Base-by-base conservation (phyloP, 2,329 filamentous ascomycete species). In the Stagonosporopsis rhizophila region DNA sequence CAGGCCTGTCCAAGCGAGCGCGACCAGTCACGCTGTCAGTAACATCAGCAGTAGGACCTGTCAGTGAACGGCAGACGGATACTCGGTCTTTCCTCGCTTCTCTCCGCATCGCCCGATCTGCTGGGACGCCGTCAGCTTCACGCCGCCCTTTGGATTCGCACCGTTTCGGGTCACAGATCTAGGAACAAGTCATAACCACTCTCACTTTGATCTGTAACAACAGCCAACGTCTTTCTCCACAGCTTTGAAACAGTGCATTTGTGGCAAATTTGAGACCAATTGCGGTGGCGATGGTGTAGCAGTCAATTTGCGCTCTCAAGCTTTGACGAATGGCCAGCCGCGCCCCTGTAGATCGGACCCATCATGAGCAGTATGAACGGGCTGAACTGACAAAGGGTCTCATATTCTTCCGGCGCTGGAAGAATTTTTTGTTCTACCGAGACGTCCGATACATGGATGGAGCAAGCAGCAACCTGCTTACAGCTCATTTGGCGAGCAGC, bases 41-140 rank as follows among this genome's bases (percentile, higher is more conserved):
- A 19, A 51, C 32, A 46, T 51, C 41, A 28, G 53, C 37, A 47
- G 28, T 39, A 38, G 28, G 51, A 54, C 49, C 61, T 68, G 62
- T 66, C 62, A 66, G 53, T 55, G 51, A 64, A 66, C 61, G 62
- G 58, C 50, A 62, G 45, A 39, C 45, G 20, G 45, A 50, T 46
- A 57, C 61, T 64, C 56, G 59, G 58, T 35, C 51, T 55, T 59
- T 61, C 52, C 40, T 65, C 59, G 58, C 56, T 41, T 42, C 61
- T 68, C 70, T 73, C 69, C 66, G 58, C 70, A 63, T 54, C 59
- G 54, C 67, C 70, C 69, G 64, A 38, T 56, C 55, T 53, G 53
- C 59, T 62, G 69, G 70, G 65, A 70, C 56, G 38, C 20, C 42
- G 53, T 41, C 54, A 58, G 46, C 42, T 53, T 54, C 48, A 56